Conservation (phyloP, 352 stramenopile species). For the Phytophthora constricta region DNA sequence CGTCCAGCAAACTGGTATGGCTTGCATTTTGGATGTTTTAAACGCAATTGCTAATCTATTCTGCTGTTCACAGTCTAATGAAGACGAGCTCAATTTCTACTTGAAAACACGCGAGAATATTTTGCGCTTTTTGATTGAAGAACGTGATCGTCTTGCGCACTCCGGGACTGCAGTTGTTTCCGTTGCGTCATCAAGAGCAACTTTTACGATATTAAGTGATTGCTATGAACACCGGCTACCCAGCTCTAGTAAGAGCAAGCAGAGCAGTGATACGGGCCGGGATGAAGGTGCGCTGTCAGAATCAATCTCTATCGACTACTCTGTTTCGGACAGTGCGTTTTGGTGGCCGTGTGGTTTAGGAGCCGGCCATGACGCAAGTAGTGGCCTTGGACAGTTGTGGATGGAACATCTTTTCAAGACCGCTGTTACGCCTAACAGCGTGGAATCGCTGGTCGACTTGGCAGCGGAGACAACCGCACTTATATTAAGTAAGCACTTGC, state of each 20-base stretch:
- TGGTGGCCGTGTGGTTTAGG: constrained; percentile 76
- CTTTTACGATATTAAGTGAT: constrained; percentile 78
- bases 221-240: constrained; percentile 72
- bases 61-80: constrained; percentile 41
- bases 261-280: constrained; percentile 26
- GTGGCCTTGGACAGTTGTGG: constrained; percentile 60
- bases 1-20: constrained; percentile 45
- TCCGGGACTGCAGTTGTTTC: constrained; percentile 59
- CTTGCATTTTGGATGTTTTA: neutral
- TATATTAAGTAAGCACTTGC: constrained; percentile 82
- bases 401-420: constrained; percentile 74
- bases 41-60: constrained; percentile 6
- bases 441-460: constrained; percentile 74
- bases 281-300: constrained; percentile 82
- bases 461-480: constrained; percentile 76
- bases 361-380: constrained; percentile 12
- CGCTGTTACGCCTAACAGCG: constrained; percentile 68
- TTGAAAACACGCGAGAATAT: constrained; percentile 62
- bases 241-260: constrained; percentile 18
- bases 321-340: constrained; percentile 75
- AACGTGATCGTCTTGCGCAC: constrained; percentile 49
- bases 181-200: constrained; percentile 56
- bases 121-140: constrained; percentile 65
- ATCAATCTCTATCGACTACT: constrained; percentile 74
- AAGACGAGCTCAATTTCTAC: constrained; percentile 64